Evolutionary conservation across 2,329 filamentous ascomycete species (phyloP).

Genomic region (Furcasterigmium furcatum): DNA sequence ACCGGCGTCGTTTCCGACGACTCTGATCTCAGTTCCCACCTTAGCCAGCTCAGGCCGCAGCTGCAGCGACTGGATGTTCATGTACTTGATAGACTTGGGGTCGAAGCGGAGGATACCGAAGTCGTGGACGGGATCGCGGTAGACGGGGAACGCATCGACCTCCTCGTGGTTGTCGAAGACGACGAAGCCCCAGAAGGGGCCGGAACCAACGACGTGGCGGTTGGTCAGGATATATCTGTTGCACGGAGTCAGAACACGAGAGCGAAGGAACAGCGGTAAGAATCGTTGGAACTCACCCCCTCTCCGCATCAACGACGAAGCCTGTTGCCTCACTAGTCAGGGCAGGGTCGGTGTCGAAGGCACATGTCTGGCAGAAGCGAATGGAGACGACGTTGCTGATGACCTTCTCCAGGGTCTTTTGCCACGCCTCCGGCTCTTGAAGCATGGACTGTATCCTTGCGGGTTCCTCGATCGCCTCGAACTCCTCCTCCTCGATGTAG

Average conservation of each 20-base stretch:
- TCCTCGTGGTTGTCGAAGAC: constrained; percentile 99
- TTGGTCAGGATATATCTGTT: constrained; percentile 76
- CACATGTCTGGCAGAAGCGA: constrained; percentile 95
- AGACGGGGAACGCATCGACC: constrained; percentile 93
- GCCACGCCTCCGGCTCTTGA: constrained; percentile 65
- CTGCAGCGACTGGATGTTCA: constrained; percentile 78
- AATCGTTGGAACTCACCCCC: constrained; percentile 57
- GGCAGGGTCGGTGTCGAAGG: constrained; percentile 95
- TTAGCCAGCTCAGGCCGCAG: constrained; percentile 83
- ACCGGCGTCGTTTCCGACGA: constrained; percentile 97
- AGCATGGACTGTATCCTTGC: constrained; percentile 14
- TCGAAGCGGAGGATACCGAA: constrained; percentile 97
- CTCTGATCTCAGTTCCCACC: constrained; percentile 91
- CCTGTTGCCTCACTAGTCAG: constrained; percentile 94
- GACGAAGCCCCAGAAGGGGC: constrained; percentile 96
- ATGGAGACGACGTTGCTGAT: constrained; percentile 98
- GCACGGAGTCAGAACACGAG: neutral
- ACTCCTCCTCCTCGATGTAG: constrained; percentile 26
- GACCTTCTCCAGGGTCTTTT: constrained; percentile 89
- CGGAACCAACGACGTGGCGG: constrained; percentile 89
- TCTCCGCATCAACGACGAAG: constrained; percentile 93
- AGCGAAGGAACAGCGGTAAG: neutral
- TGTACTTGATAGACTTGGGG: constrained; percentile 94
- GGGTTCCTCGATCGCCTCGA: constrained; percentile 33
- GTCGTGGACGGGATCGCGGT: constrained; percentile 97